These are phyloP conservation scores for Phytophthora tentaculata DNA, from an alignment of 352 stramenopile species.

Conservation along the genomic window DNA sequence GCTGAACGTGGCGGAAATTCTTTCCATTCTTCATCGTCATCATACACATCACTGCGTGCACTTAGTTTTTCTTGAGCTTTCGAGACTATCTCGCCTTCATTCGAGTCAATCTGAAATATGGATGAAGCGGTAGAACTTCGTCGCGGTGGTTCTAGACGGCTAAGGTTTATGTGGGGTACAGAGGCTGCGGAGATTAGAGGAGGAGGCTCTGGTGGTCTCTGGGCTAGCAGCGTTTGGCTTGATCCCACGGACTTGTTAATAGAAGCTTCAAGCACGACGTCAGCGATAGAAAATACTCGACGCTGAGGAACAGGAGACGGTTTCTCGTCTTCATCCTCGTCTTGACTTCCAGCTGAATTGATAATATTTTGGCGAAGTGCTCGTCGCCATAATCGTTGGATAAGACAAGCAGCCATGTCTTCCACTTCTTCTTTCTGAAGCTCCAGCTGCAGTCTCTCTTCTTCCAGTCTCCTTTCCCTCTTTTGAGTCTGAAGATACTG, in stretches of 20 bases:
- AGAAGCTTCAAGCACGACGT: constrained; percentile 15
- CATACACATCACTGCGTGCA: constrained; percentile 13
- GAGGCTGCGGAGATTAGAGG: constrained; percentile 19
- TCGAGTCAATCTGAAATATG: constrained; percentile 5
- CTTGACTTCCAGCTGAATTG: not conserved
- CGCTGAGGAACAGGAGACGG: not conserved
- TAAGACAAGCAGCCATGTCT: constrained; percentile 46
- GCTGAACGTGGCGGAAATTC: not conserved
- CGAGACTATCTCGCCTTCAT: not conserved
- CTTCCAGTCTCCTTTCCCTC: constrained; percentile 10
- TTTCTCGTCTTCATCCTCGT: not conserved
- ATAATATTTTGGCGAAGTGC: not conserved
- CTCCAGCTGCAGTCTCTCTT: constrained; percentile 21
- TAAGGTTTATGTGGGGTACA: constrained; percentile 20
- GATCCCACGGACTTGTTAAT: constrained; percentile 12
- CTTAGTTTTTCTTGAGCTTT: constrained; percentile 1
- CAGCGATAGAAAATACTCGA: constrained; percentile 16
- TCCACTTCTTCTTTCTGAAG: constrained; percentile 48
- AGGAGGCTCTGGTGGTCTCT: constrained; percentile 1
- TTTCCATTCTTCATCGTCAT: constrained; percentile 24
- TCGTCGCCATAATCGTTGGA: constrained; percentile 47
- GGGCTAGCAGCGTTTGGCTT: constrained; percentile 1
- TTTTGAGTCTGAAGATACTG: constrained; percentile 19
- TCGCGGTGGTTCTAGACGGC: constrained; percentile 4
- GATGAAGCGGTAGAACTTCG: constrained; percentile 28